phyloP scores from a whole-genome alignment of 495 filamentous ascomycete genomes.

The Lasiosphaeria miniovina region DNA sequence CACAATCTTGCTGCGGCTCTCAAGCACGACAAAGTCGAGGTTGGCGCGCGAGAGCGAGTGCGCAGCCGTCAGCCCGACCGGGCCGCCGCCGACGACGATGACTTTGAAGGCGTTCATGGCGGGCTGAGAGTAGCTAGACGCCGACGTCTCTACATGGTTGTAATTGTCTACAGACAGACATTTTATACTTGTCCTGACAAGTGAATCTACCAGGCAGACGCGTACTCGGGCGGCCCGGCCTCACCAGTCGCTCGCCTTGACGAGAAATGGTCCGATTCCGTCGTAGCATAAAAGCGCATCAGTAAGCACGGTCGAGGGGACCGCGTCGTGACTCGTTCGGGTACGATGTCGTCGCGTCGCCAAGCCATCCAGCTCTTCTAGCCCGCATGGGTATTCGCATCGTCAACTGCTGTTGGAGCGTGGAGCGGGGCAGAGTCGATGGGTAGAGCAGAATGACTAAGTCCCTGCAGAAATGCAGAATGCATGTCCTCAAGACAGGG shows the following conservation, averaged over 20 bases:
- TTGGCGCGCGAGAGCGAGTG: conserved; percentile 38
- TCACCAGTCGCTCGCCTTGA: background rate
- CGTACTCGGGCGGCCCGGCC: background rate
- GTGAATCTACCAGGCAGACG: background rate
- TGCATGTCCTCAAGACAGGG: background rate
- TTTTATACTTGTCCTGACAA: background rate
- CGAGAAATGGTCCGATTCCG: background rate
- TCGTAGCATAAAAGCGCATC: background rate
- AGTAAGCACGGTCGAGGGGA: background rate
- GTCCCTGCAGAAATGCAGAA: background rate
- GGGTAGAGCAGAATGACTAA: background rate
- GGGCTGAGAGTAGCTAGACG: background rate
- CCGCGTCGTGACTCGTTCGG: background rate
- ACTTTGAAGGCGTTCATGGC: conserved; percentile 36
- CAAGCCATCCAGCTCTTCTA: background rate
- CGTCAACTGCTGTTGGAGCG: background rate
- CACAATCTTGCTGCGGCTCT: conserved; percentile 34
- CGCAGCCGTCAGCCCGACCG: conserved; percentile 48
- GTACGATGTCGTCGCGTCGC: background rate
- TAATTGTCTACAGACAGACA: background rate
- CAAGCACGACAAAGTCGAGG: conserved; percentile 51
- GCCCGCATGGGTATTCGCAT: background rate
- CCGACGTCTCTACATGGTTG: background rate
- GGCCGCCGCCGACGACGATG: conserved; percentile 52
- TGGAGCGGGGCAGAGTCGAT: background rate